Evolutionary conservation across 352 stramenopile genomes (phyloP).

Genomic region (Pythium volutum): DNA sequence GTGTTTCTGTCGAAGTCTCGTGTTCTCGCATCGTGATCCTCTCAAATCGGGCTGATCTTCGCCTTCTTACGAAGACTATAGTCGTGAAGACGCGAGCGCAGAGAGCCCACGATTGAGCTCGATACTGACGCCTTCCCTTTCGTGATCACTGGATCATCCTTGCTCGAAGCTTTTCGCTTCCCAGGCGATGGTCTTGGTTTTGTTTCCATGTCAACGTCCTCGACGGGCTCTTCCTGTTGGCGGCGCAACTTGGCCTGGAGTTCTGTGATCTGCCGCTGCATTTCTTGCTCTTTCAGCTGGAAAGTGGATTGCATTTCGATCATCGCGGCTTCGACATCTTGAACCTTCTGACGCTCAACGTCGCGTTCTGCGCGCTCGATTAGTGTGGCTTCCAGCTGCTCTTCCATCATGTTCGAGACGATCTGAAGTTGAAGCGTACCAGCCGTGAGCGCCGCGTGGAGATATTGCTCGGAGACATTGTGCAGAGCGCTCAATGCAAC

Average conservation of each 20-base stretch:
- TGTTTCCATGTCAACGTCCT: constrained; percentile 26
- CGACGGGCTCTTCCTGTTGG: constrained; percentile 30
- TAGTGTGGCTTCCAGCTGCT: constrained; percentile 28
- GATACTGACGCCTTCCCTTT: constrained; percentile 23
- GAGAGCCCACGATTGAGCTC: constrained; percentile 45
- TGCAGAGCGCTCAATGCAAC: constrained; percentile 76
- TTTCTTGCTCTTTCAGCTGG: constrained; percentile 62
- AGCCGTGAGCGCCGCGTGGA: constrained; percentile 54
- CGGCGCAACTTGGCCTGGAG: constrained; percentile 43
- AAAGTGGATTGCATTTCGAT: constrained; percentile 51
- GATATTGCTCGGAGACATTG: constrained; percentile 69
- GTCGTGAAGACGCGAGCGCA: constrained; percentile 50
- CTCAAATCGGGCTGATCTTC: constrained; percentile 41
- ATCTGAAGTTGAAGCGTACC: constrained; percentile 60
- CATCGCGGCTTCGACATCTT: constrained; percentile 48
- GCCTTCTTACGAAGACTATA: constrained; percentile 48
- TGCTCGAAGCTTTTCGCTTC: constrained; percentile 46
- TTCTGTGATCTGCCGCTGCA: constrained; percentile 63
- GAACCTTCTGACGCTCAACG: constrained; percentile 59
- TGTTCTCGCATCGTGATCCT: background rate
- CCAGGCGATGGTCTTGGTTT: constrained; percentile 29
- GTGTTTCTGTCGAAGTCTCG: background rate
- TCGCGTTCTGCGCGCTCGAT: constrained; percentile 44
- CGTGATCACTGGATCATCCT: constrained; percentile 18
- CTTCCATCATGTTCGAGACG: constrained; percentile 47